Evolutionary conservation across 1,284 basidiomycete genomes (phyloP), one percentile per base, ranked within the genome.

Genomic region (Vanrija sp.): DNA sequence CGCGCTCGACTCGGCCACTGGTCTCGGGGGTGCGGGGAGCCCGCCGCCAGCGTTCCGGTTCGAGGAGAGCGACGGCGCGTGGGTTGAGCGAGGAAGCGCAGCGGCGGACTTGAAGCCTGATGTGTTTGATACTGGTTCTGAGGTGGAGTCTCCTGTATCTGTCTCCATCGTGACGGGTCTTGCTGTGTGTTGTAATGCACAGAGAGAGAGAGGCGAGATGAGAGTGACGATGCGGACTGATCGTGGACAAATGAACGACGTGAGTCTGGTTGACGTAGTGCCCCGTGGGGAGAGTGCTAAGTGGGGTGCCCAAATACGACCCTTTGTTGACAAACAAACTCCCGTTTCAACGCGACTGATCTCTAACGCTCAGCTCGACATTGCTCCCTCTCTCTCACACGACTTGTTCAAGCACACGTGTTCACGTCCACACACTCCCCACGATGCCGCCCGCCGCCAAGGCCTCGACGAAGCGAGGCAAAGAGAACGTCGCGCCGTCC

Each of bases 31-130:
- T 7, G 55, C 51, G 3, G 62, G 59, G 42, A 43, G 39, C 12
- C 63, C 61, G 6, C 64, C 64, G 0, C 61, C 54, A 1, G 66
- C 63, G 50, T 65, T 63, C 6, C 65, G 54, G 40, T 63, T 55
- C 19, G 63, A 56, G 40, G 51, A 47, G 12, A 55, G 23, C 14
- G 55, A 51, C 10, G 58, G 60, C 5, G 51, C 43, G 39, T 60
- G 54, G 38, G 54, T 53, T 23, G 54, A 49, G 29, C 52, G 57
- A 25, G 60, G 54, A 4, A 65, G 25, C 1, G 64, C 49, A 1
- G 64, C 63, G 16, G 67, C 66, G 9, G 58, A 39, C 50, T 64
- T 61, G 42, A 67, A 67, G 18, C 55, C 59, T 3, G 47, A 14
- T 23, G 25, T 15, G 39, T 14, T 34, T 14, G 34, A 12, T 8